Conservation (phyloP, 345 rosid genomes). For the Syzygium aromaticum region DNA sequence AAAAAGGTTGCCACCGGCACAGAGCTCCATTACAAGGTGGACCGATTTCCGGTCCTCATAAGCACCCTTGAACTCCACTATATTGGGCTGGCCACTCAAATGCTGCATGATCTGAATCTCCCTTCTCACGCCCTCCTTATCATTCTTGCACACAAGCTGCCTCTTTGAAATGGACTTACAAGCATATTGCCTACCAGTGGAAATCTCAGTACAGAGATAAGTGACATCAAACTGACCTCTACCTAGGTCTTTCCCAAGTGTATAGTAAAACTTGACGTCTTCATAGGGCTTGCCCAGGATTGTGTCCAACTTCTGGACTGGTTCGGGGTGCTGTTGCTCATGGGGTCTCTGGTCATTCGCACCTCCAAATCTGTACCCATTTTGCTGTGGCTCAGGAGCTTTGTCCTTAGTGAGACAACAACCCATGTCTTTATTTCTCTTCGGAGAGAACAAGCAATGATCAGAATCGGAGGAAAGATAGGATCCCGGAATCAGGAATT, state of each 20-base stretch:
- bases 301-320: slow-evolving; percentile 24
- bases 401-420: slow-evolving; percentile 1
- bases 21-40: slow-evolving; percentile 81
- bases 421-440: slow-evolving; percentile 1
- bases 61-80: slow-evolving; percentile 80
- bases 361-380: neutral
- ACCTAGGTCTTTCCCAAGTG: slow-evolving; percentile 67
- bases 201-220: slow-evolving; percentile 64
- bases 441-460: neutral
- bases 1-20: slow-evolving; percentile 86
- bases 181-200: slow-evolving; percentile 56
- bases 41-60: slow-evolving; percentile 79
- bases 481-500: neutral
- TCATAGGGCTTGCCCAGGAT: slow-evolving; percentile 70
- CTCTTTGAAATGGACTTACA: slow-evolving; percentile 83
- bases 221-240: slow-evolving; percentile 90
- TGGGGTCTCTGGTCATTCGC: slow-evolving; percentile 1
- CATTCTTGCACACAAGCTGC: slow-evolving; percentile 49
- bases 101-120: slow-evolving; percentile 96
- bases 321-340: neutral
- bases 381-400: neutral
- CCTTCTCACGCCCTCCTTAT: slow-evolving; percentile 66
- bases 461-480: neutral
- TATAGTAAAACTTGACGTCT: slow-evolving; percentile 50
- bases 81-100: slow-evolving; percentile 84